Base-by-base conservation (phyloP, 1,284 basidiomycete genomes). In the Heterobasidion occidentale region DNA sequence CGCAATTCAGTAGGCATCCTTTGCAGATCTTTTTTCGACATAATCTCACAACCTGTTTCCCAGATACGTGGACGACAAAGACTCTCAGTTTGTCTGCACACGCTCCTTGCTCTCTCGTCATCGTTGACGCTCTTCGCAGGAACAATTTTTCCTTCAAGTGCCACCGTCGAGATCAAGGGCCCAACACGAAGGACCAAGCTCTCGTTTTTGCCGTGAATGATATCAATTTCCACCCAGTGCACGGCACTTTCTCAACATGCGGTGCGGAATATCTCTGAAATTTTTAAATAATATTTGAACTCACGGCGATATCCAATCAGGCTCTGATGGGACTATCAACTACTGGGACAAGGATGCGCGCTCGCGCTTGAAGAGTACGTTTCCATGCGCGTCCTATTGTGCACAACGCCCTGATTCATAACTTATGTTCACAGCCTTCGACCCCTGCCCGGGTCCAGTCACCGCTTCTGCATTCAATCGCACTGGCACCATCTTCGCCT, bases 61-160 rank as follows among this genome's bases (percentile, higher is more conserved):
- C 62, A 90, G 88, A 77, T 90, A 92, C 61, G 81, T 87, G 11
- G 90, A 93, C 63, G 90, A 92, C 5, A 90, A 90, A 67, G 84
- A 91, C 60, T 71, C 76, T 51, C 68, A 73, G 86, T 66, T 14
- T 36, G 15, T 52, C 49, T 49, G 36, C 20, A 19, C 7, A 35
- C 36, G 35, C 14, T 14, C 19, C n/a, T 8, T 27, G 1, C 46
- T 11, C 46, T n/a, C 19, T 12, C 9, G 9, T 19, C 19, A 11
- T 12, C 9, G 11, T 20, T 48, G 46, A 48, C 46, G 27, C 15
- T 48, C 15, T 48, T 48, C 46, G 19, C 60, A 91, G 87, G 57
- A 81, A 84, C 68, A 96, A 96, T 73, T 97, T 96, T 69, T 94
- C 92, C 0, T 98, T 98, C 81, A 96, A 94, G 67, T 98, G 95